Percentiles rank a stretch among this genome's conserved stretches.
Evolutionary conservation across 768 basidiomycete genomes (phyloP).

Genomic region (Calvatia gigantea): DNA sequence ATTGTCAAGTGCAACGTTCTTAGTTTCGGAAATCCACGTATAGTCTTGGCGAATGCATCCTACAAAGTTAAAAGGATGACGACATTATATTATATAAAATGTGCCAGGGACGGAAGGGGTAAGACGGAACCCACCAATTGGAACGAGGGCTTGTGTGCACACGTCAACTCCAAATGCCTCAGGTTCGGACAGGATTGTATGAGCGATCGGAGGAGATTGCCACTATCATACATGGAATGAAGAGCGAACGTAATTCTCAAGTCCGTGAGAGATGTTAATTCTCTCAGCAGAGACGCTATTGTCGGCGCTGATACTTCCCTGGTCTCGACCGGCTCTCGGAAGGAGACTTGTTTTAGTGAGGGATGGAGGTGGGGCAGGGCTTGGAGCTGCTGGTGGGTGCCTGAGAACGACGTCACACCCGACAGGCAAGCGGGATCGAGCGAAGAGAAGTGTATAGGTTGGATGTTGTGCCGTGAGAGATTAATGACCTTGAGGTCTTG

Average conservation of each 20-base stretch:
- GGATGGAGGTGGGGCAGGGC: constrained; percentile 49
- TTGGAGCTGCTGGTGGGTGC: constrained; percentile 65
- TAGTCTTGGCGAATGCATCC: constrained; percentile 62
- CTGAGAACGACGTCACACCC: constrained; percentile 57
- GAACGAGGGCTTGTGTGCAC: constrained; percentile 67
- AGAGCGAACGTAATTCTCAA: constrained; percentile 66
- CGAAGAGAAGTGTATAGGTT: constrained; percentile 48
- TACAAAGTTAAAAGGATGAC: constrained; percentile 19
- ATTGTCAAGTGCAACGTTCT: constrained; percentile 60
- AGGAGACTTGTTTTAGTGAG: constrained; percentile 51
- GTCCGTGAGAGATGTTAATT: constrained; percentile 50
- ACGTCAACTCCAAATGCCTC: constrained; percentile 60
- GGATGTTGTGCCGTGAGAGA: constrained; percentile 51
- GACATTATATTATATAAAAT: neutral
- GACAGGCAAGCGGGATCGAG: constrained; percentile 43
- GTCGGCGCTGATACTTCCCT: constrained; percentile 65
- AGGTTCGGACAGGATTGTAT: constrained; percentile 64
- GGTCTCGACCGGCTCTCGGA: constrained; percentile 64
- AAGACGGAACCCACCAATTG: constrained; percentile 50
- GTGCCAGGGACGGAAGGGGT: neutral
- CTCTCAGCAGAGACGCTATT: constrained; percentile 56
- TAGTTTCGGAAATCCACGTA: constrained; percentile 60
- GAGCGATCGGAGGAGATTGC: constrained; percentile 63
- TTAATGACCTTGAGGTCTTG: constrained; percentile 44
- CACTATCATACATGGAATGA: constrained; percentile 73